phyloP scores from a whole-genome alignment of 129 eudicot species.

The Helianthus annuus region DNA sequence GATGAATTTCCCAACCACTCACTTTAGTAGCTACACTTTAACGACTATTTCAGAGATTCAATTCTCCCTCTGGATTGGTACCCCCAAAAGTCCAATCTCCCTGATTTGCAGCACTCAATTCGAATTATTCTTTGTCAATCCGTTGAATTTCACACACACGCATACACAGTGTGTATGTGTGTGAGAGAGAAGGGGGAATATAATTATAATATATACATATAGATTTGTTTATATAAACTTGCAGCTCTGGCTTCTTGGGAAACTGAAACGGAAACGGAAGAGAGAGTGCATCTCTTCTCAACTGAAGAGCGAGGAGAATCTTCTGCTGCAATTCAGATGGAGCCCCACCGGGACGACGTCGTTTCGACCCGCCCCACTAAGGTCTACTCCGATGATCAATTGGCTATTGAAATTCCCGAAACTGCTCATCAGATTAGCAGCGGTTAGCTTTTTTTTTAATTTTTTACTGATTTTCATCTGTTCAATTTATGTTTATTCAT shows the following conservation, averaged over 20 bases:
- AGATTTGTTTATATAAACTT: conserved; percentile 17
- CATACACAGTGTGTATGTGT: background rate
- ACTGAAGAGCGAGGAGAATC: conserved; percentile 4
- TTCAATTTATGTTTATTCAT: background rate
- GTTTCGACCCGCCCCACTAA: conserved; percentile 17
- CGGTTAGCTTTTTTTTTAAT: conserved; percentile 44
- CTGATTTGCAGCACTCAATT: conserved; percentile 8
- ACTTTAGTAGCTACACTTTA: background rate
- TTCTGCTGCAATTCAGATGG: conserved; percentile 7
- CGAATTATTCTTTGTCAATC: conserved; percentile 9
- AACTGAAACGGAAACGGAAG: conserved; percentile 17
- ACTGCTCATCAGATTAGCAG: conserved; percentile 92
- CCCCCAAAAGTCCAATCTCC: background rate
- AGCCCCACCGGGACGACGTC: conserved; percentile 31
- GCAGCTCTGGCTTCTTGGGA: conserved; percentile 24
- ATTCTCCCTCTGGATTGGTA: background rate
- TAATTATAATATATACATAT: background rate
- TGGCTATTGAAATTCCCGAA: conserved; percentile 60
- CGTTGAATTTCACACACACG: conserved; percentile 19
- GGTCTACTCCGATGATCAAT: conserved; percentile 32
- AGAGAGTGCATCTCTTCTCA: conserved; percentile 25
- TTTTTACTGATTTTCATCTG: background rate
- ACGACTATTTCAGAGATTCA: conserved; percentile 19
- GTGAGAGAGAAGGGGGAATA: background rate
- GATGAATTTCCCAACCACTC: conserved; percentile 18